phyloP scores from a whole-genome alignment of 2,329 filamentous ascomycete genomes.

The Gremmenia infestans region DNA sequence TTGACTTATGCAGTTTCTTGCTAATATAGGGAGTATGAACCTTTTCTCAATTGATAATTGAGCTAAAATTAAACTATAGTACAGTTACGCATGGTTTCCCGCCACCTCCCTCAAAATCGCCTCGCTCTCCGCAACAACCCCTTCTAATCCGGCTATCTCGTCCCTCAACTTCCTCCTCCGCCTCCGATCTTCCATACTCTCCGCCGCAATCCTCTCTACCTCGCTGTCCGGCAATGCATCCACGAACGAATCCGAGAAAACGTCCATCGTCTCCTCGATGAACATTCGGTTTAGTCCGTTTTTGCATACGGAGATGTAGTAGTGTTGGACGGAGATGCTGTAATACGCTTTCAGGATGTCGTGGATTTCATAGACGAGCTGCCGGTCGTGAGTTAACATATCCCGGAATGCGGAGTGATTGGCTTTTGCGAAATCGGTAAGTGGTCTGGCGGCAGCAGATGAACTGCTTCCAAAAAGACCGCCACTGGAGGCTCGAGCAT shows the following conservation, averaged over 20 bases:
- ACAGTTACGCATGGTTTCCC: no score
- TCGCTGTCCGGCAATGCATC: not conserved
- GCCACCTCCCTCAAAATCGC: not conserved
- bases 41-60: no score
- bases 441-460: not conserved
- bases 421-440: not conserved
- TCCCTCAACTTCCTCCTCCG: not conserved
- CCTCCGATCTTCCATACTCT: not conserved
- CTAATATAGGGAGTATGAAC: no score
- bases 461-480: not conserved
- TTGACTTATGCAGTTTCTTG: no score
- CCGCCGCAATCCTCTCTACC: not conserved
- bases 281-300: not conserved
- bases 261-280: not conserved
- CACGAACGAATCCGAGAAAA: slow-evolving; percentile 1
- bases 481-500: no score
- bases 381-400: not conserved
- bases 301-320: not conserved
- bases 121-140: not conserved
- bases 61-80: no score
- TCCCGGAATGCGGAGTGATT: not conserved
- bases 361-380: slow-evolving; percentile 4
- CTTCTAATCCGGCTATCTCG: not conserved
- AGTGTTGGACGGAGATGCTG: not conserved
- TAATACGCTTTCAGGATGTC: slow-evolving; percentile 17